phyloP scores from a whole-genome alignment of 176 grass and related monocot genomes.

The Oryza meyeriana region DNA sequence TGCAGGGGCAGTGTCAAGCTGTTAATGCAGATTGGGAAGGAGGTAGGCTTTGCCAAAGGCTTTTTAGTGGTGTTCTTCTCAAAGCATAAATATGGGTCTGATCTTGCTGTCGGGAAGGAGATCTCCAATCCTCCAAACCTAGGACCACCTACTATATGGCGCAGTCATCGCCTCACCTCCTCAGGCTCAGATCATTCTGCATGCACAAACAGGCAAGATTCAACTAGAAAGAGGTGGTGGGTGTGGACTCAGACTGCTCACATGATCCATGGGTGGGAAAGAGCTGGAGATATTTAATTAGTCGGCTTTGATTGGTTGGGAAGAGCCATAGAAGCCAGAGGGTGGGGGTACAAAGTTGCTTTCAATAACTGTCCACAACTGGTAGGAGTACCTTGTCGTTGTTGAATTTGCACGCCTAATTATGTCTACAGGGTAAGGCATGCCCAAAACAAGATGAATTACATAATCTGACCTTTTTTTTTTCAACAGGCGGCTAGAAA shows the following conservation, averaged over 20 bases:
- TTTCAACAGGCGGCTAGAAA: background rate
- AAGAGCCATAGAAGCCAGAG: constrained; percentile 4
- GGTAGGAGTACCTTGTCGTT: background rate
- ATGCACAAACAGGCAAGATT: constrained; percentile 22
- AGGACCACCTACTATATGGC: constrained; percentile 39
- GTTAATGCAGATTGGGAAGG: constrained; percentile 49
- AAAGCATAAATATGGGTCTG: constrained; percentile 49
- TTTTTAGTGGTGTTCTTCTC: constrained; percentile 40
- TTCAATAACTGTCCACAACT: background rate
- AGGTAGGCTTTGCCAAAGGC: constrained; percentile 44
- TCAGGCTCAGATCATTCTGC: background rate
- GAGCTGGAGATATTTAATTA: constrained; percentile 39
- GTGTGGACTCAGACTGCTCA: constrained; percentile 23
- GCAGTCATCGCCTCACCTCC: background rate
- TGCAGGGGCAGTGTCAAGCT: constrained; percentile 31
- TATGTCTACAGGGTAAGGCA: background rate
- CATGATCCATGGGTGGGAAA: constrained; percentile 31
- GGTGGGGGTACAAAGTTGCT: constrained; percentile 38
- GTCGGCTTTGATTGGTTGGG: constrained; percentile 5
- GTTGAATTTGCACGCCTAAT: constrained; percentile 22
- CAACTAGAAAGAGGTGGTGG: constrained; percentile 30
- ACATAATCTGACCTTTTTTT: background rate
- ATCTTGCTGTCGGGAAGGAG: constrained; percentile 56
- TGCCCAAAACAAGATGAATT: background rate
- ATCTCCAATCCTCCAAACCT: constrained; percentile 47